A percentile compares a stretch with the other conserved stretches of the same genome.
phyloP scores from a whole-genome alignment of 108 stramenopile genomes.

The Cyclotella kingstonii region DNA sequence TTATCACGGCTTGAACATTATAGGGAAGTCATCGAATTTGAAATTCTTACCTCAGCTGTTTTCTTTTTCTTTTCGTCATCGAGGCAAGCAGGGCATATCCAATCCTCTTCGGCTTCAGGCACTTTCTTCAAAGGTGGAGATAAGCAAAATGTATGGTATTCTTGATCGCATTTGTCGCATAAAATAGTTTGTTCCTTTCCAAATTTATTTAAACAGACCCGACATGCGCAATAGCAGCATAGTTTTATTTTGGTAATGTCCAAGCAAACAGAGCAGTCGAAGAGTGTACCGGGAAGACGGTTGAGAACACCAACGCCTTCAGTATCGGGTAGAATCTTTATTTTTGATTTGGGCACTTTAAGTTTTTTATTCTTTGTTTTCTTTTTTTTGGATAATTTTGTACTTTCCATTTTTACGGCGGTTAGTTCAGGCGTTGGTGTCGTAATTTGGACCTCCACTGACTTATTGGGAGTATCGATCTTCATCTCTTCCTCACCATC shows the following conservation, averaged over 20 bases:
- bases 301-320: slow-evolving; percentile 37
- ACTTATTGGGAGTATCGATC: background rate
- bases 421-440: background rate
- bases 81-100: slow-evolving; percentile 44
- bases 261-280: slow-evolving; percentile 52
- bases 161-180: slow-evolving; percentile 45
- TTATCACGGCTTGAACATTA: too few relatives aligned
- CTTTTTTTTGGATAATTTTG: slow-evolving; percentile 7
- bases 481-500: background rate
- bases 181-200: slow-evolving; percentile 50
- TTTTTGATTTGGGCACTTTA: slow-evolving; percentile 13
- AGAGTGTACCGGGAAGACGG: slow-evolving; percentile 40
- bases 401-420: slow-evolving; percentile 12
- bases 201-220: slow-evolving; percentile 82
- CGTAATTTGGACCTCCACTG: background rate
- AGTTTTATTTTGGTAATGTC: slow-evolving; percentile 64
- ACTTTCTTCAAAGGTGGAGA: slow-evolving; percentile 25
- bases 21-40: too few relatives aligned
- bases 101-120: slow-evolving; percentile 35
- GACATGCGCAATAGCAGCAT: slow-evolving; percentile 85
- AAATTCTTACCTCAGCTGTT: slow-evolving; percentile 15
- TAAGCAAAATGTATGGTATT: slow-evolving; percentile 50
- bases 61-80: slow-evolving; percentile 42
- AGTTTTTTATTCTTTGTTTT: slow-evolving; percentile 5
- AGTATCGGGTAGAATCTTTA: slow-evolving; percentile 12